phyloP scores from a whole-genome alignment of 371 early-diverging fungal species.

The Mortierella sp. region DNA sequence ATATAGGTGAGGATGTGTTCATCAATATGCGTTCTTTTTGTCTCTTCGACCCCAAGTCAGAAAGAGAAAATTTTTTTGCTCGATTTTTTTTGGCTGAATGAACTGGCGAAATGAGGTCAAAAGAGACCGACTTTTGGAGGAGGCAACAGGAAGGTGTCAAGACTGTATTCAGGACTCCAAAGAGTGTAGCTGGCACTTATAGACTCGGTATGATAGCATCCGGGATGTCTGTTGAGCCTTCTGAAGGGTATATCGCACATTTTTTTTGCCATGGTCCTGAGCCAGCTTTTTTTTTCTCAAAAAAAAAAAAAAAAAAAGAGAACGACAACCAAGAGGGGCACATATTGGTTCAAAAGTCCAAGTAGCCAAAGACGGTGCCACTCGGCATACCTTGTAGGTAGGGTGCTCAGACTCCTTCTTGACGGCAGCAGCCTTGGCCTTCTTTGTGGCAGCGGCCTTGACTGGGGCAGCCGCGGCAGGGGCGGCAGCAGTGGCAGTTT shows the following conservation, averaged over 20 bases:
- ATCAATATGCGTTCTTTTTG: not conserved
- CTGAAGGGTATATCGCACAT: not conserved
- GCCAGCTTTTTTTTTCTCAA: slow-evolving; percentile 29
- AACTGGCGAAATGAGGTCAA: no score
- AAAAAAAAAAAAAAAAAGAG: slow-evolving; percentile 22
- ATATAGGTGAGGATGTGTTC: not conserved
- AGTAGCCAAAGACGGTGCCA: not conserved
- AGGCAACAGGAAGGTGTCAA: not conserved
- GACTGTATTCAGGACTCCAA: not conserved
- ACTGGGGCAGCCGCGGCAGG: slow-evolving; percentile 15
- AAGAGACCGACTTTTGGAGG: no score
- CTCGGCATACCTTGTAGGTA: slow-evolving; percentile 42
- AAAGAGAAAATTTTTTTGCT: slow-evolving; percentile 3
- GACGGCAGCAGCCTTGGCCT: slow-evolving; percentile 27
- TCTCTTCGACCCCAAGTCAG: slow-evolving; percentile 1
- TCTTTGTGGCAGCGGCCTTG: slow-evolving; percentile 35
- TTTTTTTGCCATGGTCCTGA: slow-evolving; percentile 32
- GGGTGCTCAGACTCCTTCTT: slow-evolving; percentile 53
- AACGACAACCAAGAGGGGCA: not conserved
- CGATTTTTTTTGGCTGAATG: slow-evolving; percentile 12
- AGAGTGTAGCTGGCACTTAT: not conserved
- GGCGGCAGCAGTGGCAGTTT: slow-evolving; percentile 21
- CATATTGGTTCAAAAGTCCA: no score
- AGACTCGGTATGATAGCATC: not conserved
- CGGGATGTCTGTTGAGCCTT: not conserved